Percentiles rank a stretch among this genome's conserved stretches.
Evolutionary conservation across 768 basidiomycete species (phyloP).

Genomic region (Daedalea quercina): DNA sequence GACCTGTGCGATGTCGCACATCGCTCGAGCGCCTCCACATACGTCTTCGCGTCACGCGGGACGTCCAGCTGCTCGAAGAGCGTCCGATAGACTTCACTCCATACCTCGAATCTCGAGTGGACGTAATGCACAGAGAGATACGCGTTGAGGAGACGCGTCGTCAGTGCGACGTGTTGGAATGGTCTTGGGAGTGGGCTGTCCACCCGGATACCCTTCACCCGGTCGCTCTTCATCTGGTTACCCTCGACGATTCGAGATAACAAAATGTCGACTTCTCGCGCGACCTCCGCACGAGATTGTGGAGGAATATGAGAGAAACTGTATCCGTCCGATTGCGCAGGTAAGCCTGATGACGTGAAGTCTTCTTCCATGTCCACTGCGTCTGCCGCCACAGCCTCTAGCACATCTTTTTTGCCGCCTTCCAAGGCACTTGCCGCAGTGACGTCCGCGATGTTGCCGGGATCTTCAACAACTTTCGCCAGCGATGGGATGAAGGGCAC

Average conservation of each 20-base stretch:
- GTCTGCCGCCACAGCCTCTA: neutral
- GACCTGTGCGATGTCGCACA: conserved; percentile 40
- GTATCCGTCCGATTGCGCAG: conserved; percentile 1
- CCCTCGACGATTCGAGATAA: conserved; percentile 55
- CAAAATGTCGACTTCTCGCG: conserved; percentile 61
- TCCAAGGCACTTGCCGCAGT: neutral
- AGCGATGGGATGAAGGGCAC: conserved; percentile 57
- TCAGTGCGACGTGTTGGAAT: conserved; percentile 54
- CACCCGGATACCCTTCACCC: neutral
- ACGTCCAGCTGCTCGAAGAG: conserved; percentile 40
- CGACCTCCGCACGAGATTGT: conserved; percentile 63
- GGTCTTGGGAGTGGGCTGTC: conserved; percentile 7
- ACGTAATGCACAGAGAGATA: conserved; percentile 74
- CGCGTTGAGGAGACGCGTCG: conserved; percentile 64
- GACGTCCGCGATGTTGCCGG: neutral
- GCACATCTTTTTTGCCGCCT: neutral
- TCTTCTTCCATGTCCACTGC: conserved; percentile 1
- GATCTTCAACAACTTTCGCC: conserved; percentile 34
- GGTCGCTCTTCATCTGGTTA: neutral
- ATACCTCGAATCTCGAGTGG: conserved; percentile 43
- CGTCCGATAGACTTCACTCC: conserved; percentile 41
- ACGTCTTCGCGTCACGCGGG: conserved; percentile 44
- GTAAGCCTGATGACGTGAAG: neutral
- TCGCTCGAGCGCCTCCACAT: conserved; percentile 61
- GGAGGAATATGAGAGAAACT: conserved; percentile 52